Evolutionary conservation across 495 filamentous ascomycete species (phyloP), one percentile per base, ranked within the genome.

Genomic region (Coniosporium apollinis): DNA sequence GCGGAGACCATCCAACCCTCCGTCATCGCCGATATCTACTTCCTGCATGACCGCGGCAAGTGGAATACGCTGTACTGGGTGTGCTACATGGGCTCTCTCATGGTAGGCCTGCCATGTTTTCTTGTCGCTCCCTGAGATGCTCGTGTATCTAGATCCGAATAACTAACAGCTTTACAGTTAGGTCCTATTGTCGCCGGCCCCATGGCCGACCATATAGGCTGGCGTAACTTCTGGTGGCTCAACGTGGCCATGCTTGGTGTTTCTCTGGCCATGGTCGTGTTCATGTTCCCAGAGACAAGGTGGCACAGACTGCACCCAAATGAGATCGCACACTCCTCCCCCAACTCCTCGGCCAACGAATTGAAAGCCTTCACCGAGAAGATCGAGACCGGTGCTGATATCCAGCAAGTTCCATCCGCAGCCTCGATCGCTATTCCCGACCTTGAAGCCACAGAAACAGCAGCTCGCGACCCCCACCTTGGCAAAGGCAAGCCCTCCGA

Each of bases 51-150:
- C 43, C 60, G 74, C 29, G 74, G 74, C 17, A 66, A 67, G 25
- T 72, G 72, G 46, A 72, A 77, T 38, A 76, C 72, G 0, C 56
- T 76, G 9, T 78, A 78, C 48, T 78, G 72, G 52, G 71, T 66
- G 13, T 59, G 56, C 11, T 66, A 52, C 55, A 66, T 54, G 57
- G 49, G 49, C 1, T 56, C 54, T 16, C 42, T 66, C 10, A 61
- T 60, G 57, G 58, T 58, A 22, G 10, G 32, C 38, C 22, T 28
- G 24, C 24, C 28, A 22, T n/a, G 19, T 35, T 25, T 22, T 26
- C 15, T 10, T 11, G n/a, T 14, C 19, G 11, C 13, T 10, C 25
- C 22, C 30, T 11, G 35, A 45, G 1, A 36, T 17, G 1, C 10
- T 4, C 5, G 14, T 22, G 13, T 13, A 26, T 13, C 7, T 8